Base-by-base conservation (phyloP, 2,329 filamentous ascomycete species). In the Westerdykella aurantiaca region DNA sequence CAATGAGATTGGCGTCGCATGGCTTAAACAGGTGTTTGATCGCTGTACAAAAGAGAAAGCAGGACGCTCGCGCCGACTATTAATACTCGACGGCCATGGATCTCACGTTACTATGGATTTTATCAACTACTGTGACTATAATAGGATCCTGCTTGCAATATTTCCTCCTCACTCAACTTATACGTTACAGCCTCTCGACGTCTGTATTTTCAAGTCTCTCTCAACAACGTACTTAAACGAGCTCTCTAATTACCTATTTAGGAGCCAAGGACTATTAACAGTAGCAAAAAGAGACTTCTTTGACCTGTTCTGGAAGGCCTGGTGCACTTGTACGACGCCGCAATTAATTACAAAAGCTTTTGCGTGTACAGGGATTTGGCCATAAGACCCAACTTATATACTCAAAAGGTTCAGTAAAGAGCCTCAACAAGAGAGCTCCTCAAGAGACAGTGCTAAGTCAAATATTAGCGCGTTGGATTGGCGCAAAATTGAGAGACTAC, bases 81-180 rank as follows among this genome's bases (percentile, higher is more conserved):
- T 53, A 11, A 48, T 51, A 31, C 16, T 54, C 22, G 38, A 51
- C 18, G 42, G 51, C 33, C 42, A 54, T 43, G 44, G 47, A n/a
- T 50, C 45, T 37, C 42, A 51, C 34, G 21, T 53, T 5, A 46
- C 48, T n/a, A 41, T 29, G 16, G 37, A 42, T 3, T 54, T 50
- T 41, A 48, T 52, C 23, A 39, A 50, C 4, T 54, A 47, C 23
- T 52, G 46, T 38, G 33, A 53, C 37, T 7, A 41, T 9, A 41
- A 51, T 14, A 35, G 39, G 37, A 51, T 53, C 6, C 33, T 34
- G 6, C 12, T 34, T 5, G 12, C 12, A 12, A 12, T 34, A 34
- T 13, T 34, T 6, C 38, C 38, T 13, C 37, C 31, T 22, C 38
- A 44, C 35, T 40, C 21, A 25, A 44, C 42, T n/a, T 21, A 44